Percentiles rank a stretch among this genome's conserved stretches.
phyloP scores from a whole-genome alignment of 306 rosid species.

The Dryas alaskensis region DNA sequence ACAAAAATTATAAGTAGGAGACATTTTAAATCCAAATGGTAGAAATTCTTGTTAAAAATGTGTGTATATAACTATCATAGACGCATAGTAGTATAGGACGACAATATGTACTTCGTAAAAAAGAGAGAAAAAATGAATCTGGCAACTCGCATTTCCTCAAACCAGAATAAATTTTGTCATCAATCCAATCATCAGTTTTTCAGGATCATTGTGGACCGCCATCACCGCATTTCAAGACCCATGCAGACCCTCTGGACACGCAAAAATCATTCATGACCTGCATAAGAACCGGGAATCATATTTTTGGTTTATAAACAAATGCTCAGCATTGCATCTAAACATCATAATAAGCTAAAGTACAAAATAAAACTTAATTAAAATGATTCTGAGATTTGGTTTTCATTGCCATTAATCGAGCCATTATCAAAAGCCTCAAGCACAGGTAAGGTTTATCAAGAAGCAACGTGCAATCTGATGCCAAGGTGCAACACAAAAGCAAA shows the following conservation, averaged over 20 bases:
- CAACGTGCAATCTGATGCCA: no score
- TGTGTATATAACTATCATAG: neutral
- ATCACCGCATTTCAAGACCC: constrained; percentile 70
- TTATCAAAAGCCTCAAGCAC: no score
- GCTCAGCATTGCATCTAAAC: neutral
- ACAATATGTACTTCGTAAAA: neutral
- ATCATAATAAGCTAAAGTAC: neutral
- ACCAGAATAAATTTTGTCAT: neutral
- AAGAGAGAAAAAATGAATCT: neutral
- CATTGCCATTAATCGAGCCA: neutral
- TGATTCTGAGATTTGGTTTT: neutral
- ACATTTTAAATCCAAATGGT: no score
- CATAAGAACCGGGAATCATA: neutral
- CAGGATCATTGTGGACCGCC: constrained; percentile 39
- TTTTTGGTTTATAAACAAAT: neutral
- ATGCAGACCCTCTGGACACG: constrained; percentile 53
- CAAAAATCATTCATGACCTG: constrained; percentile 88
- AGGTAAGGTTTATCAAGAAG: no score
- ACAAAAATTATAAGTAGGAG: no score
- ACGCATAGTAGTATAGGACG: neutral
- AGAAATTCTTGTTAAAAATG: neutral
- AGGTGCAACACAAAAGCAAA: no score
- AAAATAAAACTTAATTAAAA: neutral
- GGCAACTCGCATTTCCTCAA: neutral
- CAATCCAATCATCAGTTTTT: constrained; percentile 3